Evolutionary conservation across 2,329 filamentous ascomycete genomes (phyloP), one percentile per base, ranked within the genome.

Genomic region (Aspergillus felis): DNA sequence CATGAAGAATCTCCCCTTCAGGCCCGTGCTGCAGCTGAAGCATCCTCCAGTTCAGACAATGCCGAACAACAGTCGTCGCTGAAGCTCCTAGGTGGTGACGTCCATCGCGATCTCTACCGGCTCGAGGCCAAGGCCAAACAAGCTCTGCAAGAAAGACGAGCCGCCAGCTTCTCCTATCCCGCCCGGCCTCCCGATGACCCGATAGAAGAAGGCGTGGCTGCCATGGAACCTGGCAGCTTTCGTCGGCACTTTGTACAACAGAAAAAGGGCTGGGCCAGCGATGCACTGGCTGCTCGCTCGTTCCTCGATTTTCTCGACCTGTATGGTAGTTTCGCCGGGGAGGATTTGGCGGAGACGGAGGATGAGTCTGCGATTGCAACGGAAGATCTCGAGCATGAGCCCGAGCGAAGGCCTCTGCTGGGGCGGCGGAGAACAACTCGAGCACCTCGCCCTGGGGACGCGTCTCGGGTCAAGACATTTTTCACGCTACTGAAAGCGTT

Each of bases 401-500:
- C 71, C 17, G 88, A 90, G 71, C 79, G 75, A 32, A 78, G 85
- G 42, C 87, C 88, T 2, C 78, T 91, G 17, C 77, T 88, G n/a
- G 76, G 78, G 5, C 78, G 81, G 14, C 62, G 83, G 14, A 82
- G 78, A 67, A 84, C 78, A 63, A 80, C 84, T 1, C 75, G 81
- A 24, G 66, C 63, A 25, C 65, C 64, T 51, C 78, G 72, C 59
- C 77, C 82, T 38, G 87, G 86, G 22, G 86, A 89, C 65, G 87
- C 89, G 1, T 82, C 83, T 53, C 87, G 83, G n/a, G 75, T 82
- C 42, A 89, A 90, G 75, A 87, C 89, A 0, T 92, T 92, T 74
- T 91, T 91, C 71, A 92, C 88, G 0, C 78, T 91, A 9, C 77
- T 92, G 53, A 92, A 92, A 71, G 88, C 89, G 1, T 92, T 92